A percentile compares a stretch with the other conserved stretches of the same genome.
These are phyloP conservation scores for Pseudocercospora crystallina DNA, from an alignment of 2,329 filamentous ascomycete genomes.

Conservation along the genomic window DNA sequence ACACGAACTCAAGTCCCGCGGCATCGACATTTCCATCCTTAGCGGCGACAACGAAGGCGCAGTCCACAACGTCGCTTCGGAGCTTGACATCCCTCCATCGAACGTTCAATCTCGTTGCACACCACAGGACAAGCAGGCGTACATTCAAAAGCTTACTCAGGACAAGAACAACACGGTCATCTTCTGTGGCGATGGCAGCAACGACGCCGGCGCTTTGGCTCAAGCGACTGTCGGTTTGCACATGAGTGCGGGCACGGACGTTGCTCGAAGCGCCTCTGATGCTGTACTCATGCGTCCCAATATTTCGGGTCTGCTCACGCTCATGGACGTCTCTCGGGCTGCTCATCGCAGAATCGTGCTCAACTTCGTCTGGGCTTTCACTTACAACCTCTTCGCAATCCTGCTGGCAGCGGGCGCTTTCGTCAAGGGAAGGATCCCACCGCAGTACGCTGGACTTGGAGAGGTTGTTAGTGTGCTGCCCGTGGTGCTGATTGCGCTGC, in stretches of 20 bases:
- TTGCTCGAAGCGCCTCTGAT: conserved; percentile 67
- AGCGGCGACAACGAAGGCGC: conserved; percentile 57
- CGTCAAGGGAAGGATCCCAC: conserved; percentile 55
- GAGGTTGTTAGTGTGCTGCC: conserved; percentile 74
- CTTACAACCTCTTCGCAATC: conserved; percentile 71
- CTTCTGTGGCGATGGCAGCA: conserved; percentile 77
- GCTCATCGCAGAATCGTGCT: conserved; percentile 50
- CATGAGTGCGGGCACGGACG: conserved; percentile 62
- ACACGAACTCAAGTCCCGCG: conserved; percentile 48
- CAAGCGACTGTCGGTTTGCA: conserved; percentile 71
- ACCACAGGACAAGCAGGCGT: conserved; percentile 56
- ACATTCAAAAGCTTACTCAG: conserved; percentile 41
- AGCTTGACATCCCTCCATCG: conserved; percentile 40
- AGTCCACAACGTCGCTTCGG: conserved; percentile 49
- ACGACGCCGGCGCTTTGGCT: conserved; percentile 72
- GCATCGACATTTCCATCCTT: conserved; percentile 55
- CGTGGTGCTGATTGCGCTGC: conserved; percentile 40
- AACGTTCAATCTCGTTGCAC: conserved; percentile 49
- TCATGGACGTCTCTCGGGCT: conserved; percentile 55
- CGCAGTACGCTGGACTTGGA: conserved; percentile 66
- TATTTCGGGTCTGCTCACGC: conserved; percentile 57
- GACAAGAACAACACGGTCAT: conserved; percentile 49
- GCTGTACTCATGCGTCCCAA: conserved; percentile 59
- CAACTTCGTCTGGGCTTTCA: conserved; percentile 69
- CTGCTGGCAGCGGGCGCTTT: conserved; percentile 67